Evolutionary conservation across 1,284 basidiomycete genomes (phyloP).

Genomic region (Papiliotrema laurentii): DNA sequence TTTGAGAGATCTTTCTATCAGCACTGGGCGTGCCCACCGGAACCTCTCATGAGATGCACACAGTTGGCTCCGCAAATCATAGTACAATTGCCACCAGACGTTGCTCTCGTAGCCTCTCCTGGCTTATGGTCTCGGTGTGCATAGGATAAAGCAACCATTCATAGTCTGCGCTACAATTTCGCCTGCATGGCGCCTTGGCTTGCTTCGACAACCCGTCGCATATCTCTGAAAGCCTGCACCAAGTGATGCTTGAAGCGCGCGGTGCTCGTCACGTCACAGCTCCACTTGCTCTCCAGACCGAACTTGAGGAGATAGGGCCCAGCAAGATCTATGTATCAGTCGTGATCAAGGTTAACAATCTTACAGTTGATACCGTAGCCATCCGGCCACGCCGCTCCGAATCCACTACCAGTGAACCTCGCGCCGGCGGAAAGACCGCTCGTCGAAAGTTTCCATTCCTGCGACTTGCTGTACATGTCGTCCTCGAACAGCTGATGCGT

Average conservation of each 20-base stretch:
- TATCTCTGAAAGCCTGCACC: conserved; percentile 65
- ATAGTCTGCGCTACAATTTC: not conserved
- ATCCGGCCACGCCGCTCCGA: conserved; percentile 71
- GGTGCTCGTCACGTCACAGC: conserved; percentile 67
- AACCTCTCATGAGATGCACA: too few relatives aligned
- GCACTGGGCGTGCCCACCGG: too few relatives aligned
- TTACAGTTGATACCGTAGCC: conserved; percentile 90
- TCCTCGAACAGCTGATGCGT: conserved; percentile 66
- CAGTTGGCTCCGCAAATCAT: too few relatives aligned
- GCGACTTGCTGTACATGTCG: conserved; percentile 67
- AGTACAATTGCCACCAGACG: not conserved
- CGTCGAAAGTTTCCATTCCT: conserved; percentile 87
- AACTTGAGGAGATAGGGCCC: conserved; percentile 81
- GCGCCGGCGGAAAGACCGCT: conserved; percentile 83
- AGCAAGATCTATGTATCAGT: conserved; percentile 64
- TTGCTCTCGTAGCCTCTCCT: not conserved
- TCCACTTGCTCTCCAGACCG: conserved; percentile 87
- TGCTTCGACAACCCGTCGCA: conserved; percentile 59
- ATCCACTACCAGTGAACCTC: conserved; percentile 87
- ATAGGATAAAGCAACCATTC: not conserved
- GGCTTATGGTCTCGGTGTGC: not conserved
- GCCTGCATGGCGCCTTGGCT: not conserved
- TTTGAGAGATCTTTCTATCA: too few relatives aligned
- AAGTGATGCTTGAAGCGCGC: conserved; percentile 64
- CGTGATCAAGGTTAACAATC: conserved; percentile 35